Evolutionary conservation across 352 stramenopile species (phyloP), one percentile per base, ranked within the genome.

Genomic region (Achlya hypogyna): DNA sequence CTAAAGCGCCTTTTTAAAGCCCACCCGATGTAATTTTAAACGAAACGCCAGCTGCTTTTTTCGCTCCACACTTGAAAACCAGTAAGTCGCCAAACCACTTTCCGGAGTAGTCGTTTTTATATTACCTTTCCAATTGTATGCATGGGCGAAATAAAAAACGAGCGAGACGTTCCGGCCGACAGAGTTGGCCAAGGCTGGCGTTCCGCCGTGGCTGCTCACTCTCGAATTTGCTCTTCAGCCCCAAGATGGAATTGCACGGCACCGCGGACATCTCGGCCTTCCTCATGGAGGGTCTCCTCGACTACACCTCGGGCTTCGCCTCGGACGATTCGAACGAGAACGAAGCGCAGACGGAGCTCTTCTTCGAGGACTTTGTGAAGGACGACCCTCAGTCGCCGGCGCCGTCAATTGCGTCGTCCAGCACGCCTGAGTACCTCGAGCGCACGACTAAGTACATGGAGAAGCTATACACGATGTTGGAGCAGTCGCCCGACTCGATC

Each of bases 381-480:
- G 32, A 27, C 16, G 42, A 54, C 27, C 42, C 20, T 23, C 28
- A 1, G 38, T 59, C 47, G 60, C 20, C 27, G 32, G 60, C 42
- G n/a, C 20, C 42, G 23, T 49, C 47, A 5, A 23, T 16, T 8
- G 22, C 25, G 20, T 51, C 35, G 16, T 14, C 8, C 29, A 16
- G 38, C 14, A 18, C 43, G 23, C 38, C 59, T 1, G 43, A 66
- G 20, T 54, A 28, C 5, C 28, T 49, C 45, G 60, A 67, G 18
- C 51, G 35, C 8, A 53, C 42, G 10, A 67, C 43, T 10, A 58
- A 58, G 27, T 67, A 67, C 60, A 49, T 67, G 20, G 60, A 54
- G 12, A 67, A 67, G 43, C 42, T 67, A 20, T 53, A 67, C 51
- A 54, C 38, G 18, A 67, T 67, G 60, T 25, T 67, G 16, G 60